Evolutionary conservation across 306 rosid species (phyloP), one percentile per base, ranked within the genome.

Genomic region (Cicer pinnatifidum): DNA sequence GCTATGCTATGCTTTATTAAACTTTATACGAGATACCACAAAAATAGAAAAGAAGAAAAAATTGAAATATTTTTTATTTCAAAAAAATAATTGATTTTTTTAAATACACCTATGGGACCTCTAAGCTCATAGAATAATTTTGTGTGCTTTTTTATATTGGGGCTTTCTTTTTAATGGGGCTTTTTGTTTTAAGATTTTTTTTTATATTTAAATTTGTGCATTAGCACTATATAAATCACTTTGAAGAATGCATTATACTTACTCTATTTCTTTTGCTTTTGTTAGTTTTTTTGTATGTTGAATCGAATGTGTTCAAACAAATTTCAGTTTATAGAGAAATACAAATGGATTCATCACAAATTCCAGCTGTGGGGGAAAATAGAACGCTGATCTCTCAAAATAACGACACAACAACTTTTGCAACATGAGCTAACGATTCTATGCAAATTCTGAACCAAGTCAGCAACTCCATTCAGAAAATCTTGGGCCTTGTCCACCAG

Each of bases 391-490:
- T 60, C 45, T 77, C 90, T 76, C 90, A 75, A 77, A 63, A 70
- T 59, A 87, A 82, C 46, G 89, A 89, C 57, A 78, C 69, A 6
- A 48, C 89, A 13, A 76, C 82, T 67, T 28, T 84, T n/a, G n/a
- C n/a, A n/a, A n/a, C n/a, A n/a, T n/a, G n/a, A 41, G 88, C 52
- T 60, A 91, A 91, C 59, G 91, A 88, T 71, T 81, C 95, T 11
- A 89, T 88, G 89, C 95, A 88, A 69, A 89, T 86, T 71, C 69
- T 91, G 88, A 90, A 82, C 83, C 91, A 88, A 78, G 90, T 88
- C 81, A 86, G 78, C 83, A 87, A 83, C 74, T 91, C 96, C 37
- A 91, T 88, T 69, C 96, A 91, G 90, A 91, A 87, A n/a, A n/a
- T n/a, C n/a, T n/a, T n/a, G n/a, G n/a, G n/a, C n/a, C n/a, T n/a